These are phyloP conservation scores for Melanomma pulvis-pyrius DNA, from an alignment of 495 filamentous ascomycete genomes.

Conservation along the genomic window DNA sequence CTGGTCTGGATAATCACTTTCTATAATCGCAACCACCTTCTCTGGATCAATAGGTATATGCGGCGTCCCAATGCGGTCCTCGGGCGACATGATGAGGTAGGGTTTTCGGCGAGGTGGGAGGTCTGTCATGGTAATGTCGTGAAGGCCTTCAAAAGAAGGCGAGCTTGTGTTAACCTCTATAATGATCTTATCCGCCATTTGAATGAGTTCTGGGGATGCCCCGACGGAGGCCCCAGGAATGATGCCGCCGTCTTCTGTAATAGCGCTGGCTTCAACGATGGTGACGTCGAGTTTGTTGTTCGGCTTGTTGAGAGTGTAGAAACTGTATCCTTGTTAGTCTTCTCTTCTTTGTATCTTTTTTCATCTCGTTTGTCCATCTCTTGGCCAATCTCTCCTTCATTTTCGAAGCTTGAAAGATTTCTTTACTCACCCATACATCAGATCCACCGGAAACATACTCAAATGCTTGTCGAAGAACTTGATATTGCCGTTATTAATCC, in stretches of 20 bases:
- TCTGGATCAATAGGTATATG: constrained; percentile 90
- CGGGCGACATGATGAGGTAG: constrained; percentile 77
- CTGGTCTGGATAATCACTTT: constrained; percentile 82
- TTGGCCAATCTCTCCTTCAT: neutral
- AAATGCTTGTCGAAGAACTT: constrained; percentile 94
- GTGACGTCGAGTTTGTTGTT: constrained; percentile 77
- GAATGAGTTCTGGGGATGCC: constrained; percentile 81
- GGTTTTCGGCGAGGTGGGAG: constrained; percentile 80
- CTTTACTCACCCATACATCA: constrained; percentile 75
- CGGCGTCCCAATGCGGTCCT: constrained; percentile 80
- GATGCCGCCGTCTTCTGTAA: constrained; percentile 91
- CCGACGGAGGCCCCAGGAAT: constrained; percentile 87
- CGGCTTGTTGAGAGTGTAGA: constrained; percentile 56
- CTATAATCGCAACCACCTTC: constrained; percentile 82
- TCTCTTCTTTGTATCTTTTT: constrained; percentile 37
- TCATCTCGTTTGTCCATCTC: neutral
- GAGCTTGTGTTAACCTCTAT: constrained; percentile 90
- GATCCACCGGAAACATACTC: constrained; percentile 88
- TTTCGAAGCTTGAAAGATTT: neutral
- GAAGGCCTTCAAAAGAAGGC: constrained; percentile 83
- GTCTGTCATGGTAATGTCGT: constrained; percentile 88
- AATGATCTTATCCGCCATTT: constrained; percentile 90
- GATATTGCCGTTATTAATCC: constrained; percentile 86
- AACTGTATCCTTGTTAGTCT: constrained; percentile 48
- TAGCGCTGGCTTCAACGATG: constrained; percentile 84